Evolutionary conservation across 2,329 filamentous ascomycete species (phyloP), one percentile per base, ranked within the genome.

Genomic region (Tolypocladium ophioglossoides): DNA sequence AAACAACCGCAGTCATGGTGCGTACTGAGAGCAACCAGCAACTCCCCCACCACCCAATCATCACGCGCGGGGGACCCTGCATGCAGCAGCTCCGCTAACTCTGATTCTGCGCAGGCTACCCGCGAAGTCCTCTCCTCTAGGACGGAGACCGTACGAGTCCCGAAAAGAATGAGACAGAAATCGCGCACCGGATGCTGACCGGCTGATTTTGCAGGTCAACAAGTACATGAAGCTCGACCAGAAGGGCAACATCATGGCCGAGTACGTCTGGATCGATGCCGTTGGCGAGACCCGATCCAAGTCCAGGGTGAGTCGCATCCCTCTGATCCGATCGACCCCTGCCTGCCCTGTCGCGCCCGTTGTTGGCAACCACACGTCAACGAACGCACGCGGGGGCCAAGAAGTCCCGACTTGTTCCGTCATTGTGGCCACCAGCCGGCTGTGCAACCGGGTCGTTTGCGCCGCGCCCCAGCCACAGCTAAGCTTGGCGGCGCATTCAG

Each of bases 181-280:
- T 14, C 11, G 40, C 40, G 40, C 24, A 41, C 3, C 22, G 35
- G 35, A 50, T 52, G 34, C 52, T 58, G 51, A 55, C 53, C 49
- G 41, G 20, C 38, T 58, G n/a, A 50, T 53, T 52, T 52, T 60
- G 66, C 73, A 96, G 90, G 85, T 96, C 73, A 78, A 86, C 73
- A 96, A 96, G 76, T 97, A 92, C 82, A 84, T 94, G 76, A 79
- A 79, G 68, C 88, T 97, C 67, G 86, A 91, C 72, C 92, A 97
- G 79, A 89, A 87, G 73, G 91, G 91, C 72, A 78, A 77, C 65
- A 79, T 95, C 70, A 94, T 96, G 74, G 92, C 91, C 69, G 92
- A 96, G 78, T 96, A 96, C 77, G 85, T 96, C 79, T 96, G 92
- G 92, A 87, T 96, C 71, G 91, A 96, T 69, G 79, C 87, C 61